Conservation (phyloP, 352 stramenopile species). For the Phytophthora chlamydospora region DNA sequence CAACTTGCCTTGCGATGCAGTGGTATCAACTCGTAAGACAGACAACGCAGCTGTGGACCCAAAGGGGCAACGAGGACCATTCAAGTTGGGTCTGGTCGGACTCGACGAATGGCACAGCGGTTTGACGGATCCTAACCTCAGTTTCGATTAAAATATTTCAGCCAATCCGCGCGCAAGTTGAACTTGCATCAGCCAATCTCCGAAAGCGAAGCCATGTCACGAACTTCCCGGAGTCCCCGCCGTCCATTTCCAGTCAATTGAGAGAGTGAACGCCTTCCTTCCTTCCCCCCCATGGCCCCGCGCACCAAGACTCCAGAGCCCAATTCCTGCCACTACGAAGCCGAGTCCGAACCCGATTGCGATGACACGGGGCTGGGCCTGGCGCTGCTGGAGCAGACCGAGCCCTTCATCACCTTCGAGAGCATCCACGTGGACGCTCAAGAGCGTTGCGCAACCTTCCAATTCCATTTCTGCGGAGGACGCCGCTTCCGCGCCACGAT, state of each 20-base stretch:
- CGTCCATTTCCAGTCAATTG: constrained; percentile 14
- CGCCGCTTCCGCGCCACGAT: constrained; percentile 41
- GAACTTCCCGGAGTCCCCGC: background rate
- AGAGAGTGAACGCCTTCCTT: background rate
- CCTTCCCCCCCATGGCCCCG: constrained; percentile 17
- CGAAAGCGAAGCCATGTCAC: constrained; percentile 5
- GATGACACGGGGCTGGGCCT: constrained; percentile 30
- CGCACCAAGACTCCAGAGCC: constrained; percentile 2
- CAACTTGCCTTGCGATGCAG: constrained; percentile 25
- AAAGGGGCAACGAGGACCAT: too few relatives aligned
- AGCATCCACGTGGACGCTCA: constrained; percentile 27
- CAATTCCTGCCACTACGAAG: constrained; percentile 26
- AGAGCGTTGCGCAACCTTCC: constrained; percentile 29
- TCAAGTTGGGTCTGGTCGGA: too few relatives aligned
- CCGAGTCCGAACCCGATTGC: constrained; percentile 27
- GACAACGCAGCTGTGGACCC: too few relatives aligned
- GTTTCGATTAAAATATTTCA: constrained; percentile 21
- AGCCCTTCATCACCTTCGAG: constrained; percentile 45
- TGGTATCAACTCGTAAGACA: too few relatives aligned
- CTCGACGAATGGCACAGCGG: too few relatives aligned
- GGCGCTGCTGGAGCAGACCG: constrained; percentile 37
- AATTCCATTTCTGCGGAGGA: constrained; percentile 46
- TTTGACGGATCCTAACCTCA: too few relatives aligned
- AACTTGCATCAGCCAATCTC: constrained; percentile 24
- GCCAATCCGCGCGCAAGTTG: constrained; percentile 21